phyloP scores from a whole-genome alignment of 805 yeast genomes.

The Candida namnaoensis region DNA sequence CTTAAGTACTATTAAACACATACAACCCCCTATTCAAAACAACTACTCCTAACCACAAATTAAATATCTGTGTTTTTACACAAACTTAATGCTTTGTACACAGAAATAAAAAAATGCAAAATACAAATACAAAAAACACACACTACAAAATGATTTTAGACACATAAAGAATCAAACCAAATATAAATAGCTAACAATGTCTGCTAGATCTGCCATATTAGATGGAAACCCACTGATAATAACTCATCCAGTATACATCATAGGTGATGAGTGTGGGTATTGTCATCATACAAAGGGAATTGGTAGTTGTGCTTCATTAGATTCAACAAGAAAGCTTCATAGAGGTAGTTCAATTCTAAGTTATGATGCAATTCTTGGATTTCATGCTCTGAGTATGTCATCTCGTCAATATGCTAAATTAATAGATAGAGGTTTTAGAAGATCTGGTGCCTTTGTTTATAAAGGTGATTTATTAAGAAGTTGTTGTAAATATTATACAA shows the following conservation, averaged over 20 bases:
- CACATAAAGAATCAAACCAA: too few species aligned
- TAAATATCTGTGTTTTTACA: too few species aligned
- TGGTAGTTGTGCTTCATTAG: constrained; percentile 26
- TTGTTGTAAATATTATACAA: constrained; percentile 77
- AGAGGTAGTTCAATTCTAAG: constrained; percentile 6
- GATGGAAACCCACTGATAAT: constrained; percentile 20
- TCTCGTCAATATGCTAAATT: constrained; percentile 50
- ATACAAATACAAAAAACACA: too few species aligned
- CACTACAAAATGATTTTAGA: too few species aligned
- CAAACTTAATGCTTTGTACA: too few species aligned
- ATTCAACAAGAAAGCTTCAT: constrained; percentile 21
- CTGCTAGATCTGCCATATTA: too few species aligned
- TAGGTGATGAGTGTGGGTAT: constrained; percentile 58
- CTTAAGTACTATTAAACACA: too few species aligned
- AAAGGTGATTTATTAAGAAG: constrained; percentile 59
- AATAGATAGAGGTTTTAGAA: constrained; percentile 67
- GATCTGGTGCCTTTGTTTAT: constrained; percentile 67
- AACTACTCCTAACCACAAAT: too few species aligned
- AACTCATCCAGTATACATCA: constrained; percentile 35
- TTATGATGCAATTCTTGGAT: constrained; percentile 22
- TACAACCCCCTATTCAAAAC: too few species aligned
- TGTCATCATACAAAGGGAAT: constrained; percentile 35
- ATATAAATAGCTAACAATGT: too few species aligned
- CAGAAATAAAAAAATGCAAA: too few species aligned
- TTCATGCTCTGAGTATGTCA: constrained; percentile 35